Evolutionary conservation across 2,329 filamentous ascomycete species (phyloP).

Genomic region (Pyrenochaeta sp.): DNA sequence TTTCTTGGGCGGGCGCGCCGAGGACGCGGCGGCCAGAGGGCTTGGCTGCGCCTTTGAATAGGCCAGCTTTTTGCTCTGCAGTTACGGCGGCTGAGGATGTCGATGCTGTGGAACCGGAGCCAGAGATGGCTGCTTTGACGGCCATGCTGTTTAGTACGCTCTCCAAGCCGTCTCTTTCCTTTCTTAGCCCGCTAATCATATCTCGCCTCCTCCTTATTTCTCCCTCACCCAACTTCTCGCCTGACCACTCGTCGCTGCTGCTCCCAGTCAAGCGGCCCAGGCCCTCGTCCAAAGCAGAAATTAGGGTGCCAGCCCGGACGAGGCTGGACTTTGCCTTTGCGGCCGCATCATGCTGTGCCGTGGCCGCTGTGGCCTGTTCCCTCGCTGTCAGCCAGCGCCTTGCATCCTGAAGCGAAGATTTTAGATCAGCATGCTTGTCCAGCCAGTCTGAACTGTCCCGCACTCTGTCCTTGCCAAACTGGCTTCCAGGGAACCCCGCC

Average conservation of each 20-base stretch:
- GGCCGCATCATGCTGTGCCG: conserved; percentile 72
- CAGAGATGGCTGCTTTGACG: conserved; percentile 57
- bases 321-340: conserved; percentile 79
- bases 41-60: conserved; percentile 42
- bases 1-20: conserved; percentile 77
- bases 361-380: conserved; percentile 68
- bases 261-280: conserved; percentile 54
- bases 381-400: conserved; percentile 71
- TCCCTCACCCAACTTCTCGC: conserved; percentile 71
- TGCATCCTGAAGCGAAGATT: conserved; percentile 73
- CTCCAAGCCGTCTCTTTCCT: conserved; percentile 80
- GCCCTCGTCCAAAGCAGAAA: conserved; percentile 72
- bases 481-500: conserved; percentile 40
- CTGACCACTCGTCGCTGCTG: conserved; percentile 49
- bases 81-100: conserved; percentile 45
- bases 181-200: conserved; percentile 72
- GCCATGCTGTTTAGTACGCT: conserved; percentile 73
- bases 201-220: conserved; percentile 77
- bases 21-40: conserved; percentile 69
- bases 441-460: conserved; percentile 69
- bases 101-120: conserved; percentile 38
- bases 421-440: conserved; percentile 78
- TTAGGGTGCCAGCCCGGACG: conserved; percentile 71
- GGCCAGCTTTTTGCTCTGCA: conserved; percentile 44
- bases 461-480: conserved; percentile 55